Evolutionary conservation across 176 grass and related monocot species (phyloP).

Genomic region (Avena atlantica): DNA sequence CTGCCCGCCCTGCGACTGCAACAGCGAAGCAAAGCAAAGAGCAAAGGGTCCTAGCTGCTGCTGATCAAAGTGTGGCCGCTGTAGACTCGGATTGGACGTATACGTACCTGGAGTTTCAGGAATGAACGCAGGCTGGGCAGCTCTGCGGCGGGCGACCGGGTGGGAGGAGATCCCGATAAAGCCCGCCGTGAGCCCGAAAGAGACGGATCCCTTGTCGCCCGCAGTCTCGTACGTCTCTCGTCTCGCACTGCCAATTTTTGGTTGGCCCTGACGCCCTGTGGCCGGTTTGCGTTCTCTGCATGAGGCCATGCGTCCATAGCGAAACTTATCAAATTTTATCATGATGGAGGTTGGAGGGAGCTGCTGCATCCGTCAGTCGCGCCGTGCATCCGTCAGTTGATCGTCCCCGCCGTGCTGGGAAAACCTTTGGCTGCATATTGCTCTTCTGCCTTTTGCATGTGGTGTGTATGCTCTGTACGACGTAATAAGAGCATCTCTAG

Average conservation of each 20-base stretch:
- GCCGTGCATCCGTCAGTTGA: too few relatives aligned
- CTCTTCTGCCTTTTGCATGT: not conserved
- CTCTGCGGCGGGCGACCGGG: not conserved
- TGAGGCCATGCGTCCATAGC: not conserved
- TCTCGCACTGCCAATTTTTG: not conserved
- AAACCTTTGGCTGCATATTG: not conserved
- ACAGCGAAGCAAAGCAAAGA: too few relatives aligned
- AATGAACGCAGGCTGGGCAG: not conserved
- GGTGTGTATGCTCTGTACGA: not conserved
- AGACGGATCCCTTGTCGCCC: not conserved
- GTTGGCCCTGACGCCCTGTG: too few relatives aligned
- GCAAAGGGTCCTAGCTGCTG: too few relatives aligned
- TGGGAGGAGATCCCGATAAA: constrained; percentile 33
- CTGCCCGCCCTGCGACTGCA: too few relatives aligned
- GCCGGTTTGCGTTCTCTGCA: not conserved
- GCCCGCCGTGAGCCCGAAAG: not conserved
- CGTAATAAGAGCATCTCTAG: too few relatives aligned
- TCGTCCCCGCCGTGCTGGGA: not conserved
- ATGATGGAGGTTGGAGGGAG: not conserved
- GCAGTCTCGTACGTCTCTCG: too few relatives aligned
- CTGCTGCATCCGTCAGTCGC: not conserved
- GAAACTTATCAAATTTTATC: not conserved
- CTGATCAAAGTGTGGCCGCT: too few relatives aligned
- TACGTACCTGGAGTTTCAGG: too few relatives aligned
- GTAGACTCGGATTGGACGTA: too few relatives aligned